Evolutionary conservation across 257 asterid genomes (phyloP).

Genomic region (Leonotis leonurus): DNA sequence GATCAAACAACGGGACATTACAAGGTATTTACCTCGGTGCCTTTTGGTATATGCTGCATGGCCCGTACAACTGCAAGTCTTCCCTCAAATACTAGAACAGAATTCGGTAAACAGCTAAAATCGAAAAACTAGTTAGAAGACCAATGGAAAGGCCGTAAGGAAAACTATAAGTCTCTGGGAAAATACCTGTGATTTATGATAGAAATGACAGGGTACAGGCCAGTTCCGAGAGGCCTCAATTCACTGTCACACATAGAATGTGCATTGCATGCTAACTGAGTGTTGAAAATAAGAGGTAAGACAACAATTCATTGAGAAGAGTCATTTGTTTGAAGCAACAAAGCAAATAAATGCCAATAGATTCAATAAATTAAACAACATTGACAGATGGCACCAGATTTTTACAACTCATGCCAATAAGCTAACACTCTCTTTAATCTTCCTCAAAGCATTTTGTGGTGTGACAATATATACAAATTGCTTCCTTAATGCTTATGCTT

Average conservation of each 20-base stretch:
- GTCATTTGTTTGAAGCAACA: neutral
- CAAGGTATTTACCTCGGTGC: constrained; percentile 68
- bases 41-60: constrained; percentile 60
- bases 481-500: neutral
- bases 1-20: neutral
- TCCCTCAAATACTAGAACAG: constrained; percentile 79
- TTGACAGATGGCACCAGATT: neutral
- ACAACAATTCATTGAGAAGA: neutral
- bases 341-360: neutral
- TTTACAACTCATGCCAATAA: neutral
- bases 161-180: constrained; percentile 4
- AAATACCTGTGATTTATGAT: constrained; percentile 85
- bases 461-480: neutral
- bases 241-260: constrained; percentile 90
- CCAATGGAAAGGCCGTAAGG: neutral
- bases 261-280: constrained; percentile 97
- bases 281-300: neutral
- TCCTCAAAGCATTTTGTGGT: too few species aligned
- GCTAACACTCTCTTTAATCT: neutral
- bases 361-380: neutral
- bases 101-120: constrained; percentile 79
- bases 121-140: constrained; percentile 23
- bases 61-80: constrained; percentile 78
- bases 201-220: constrained; percentile 80
- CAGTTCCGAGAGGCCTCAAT: constrained; percentile 88